These are phyloP conservation scores for Amauroascus verrucosus DNA, from an alignment of 2,329 filamentous ascomycete genomes.

Conservation along the genomic window DNA sequence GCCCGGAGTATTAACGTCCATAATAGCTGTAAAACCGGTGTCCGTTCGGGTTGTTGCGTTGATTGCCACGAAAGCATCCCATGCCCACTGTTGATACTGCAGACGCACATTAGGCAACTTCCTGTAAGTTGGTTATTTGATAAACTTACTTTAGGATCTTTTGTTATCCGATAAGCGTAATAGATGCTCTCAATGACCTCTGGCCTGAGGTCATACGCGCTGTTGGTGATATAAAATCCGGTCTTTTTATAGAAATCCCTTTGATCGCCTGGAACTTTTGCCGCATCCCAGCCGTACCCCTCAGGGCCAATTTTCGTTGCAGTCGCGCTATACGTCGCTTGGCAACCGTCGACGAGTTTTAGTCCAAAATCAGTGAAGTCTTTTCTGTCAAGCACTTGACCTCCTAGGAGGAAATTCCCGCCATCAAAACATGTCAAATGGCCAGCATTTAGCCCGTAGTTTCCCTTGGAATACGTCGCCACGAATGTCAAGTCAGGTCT, in stretches of 20 bases:
- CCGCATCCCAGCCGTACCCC: conserved; percentile 52
- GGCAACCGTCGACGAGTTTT: conserved; percentile 59
- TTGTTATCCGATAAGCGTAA: conserved; percentile 74
- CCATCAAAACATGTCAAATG: conserved; percentile 70
- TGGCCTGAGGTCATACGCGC: conserved; percentile 59
- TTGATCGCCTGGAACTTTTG: conserved; percentile 39
- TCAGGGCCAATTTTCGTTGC: conserved; percentile 70
- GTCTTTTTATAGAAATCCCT: conserved; percentile 52
- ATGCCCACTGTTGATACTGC: conserved; percentile 70
- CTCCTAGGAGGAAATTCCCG: conserved; percentile 76
- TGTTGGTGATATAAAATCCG: conserved; percentile 60
- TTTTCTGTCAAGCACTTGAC: conserved; percentile 54
- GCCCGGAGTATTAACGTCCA: conserved; percentile 52
- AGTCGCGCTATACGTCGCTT: conserved; percentile 59
- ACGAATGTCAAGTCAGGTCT: conserved; percentile 62
- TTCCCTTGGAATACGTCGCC: conserved; percentile 29
- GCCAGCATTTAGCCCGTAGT: conserved; percentile 31
- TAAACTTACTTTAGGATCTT: conserved; percentile 45
- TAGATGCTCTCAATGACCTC: conserved; percentile 79
- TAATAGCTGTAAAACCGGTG: conserved; percentile 57
- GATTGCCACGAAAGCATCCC: conserved; percentile 64
- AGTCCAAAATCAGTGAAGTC: conserved; percentile 67
- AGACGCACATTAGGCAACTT: conserved; percentile 2
- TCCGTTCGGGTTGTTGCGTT: conserved; percentile 52
- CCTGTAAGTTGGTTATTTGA: not conserved